phyloP scores from a whole-genome alignment of 306 rosid genomes.

The Geum urbanum region DNA sequence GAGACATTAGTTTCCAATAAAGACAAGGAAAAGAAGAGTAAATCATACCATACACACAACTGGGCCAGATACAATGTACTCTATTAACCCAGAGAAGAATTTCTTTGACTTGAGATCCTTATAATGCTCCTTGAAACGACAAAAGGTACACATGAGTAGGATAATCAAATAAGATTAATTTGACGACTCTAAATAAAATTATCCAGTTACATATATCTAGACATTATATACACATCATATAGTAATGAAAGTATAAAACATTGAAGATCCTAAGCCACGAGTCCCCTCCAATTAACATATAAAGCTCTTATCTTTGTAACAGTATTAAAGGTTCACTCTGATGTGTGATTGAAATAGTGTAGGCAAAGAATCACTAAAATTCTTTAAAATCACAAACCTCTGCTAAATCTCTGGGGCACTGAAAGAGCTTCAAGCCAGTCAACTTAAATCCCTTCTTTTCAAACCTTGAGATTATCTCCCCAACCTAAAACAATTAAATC shows the following conservation, averaged over 20 bases:
- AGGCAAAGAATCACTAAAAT: not conserved
- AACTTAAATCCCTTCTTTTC: slow-evolving; percentile 95
- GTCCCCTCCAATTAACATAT: not conserved
- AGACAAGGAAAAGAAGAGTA: slow-evolving; percentile 5
- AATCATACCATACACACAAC: slow-evolving; percentile 87
- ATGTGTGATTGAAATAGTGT: not conserved
- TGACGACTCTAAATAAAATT: not conserved
- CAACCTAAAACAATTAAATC: slow-evolving; percentile 58
- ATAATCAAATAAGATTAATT: not conserved
- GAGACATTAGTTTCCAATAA: slow-evolving; percentile 1
- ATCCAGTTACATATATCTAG: not conserved
- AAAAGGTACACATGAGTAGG: slow-evolving; percentile 7
- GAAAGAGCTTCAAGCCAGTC: slow-evolving; percentile 87
- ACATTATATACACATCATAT: not conserved
- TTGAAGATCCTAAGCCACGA: not conserved
- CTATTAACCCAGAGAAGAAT: slow-evolving; percentile 78
- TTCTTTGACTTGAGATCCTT: slow-evolving; percentile 79
- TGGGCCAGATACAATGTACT: slow-evolving; percentile 92
- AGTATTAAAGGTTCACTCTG: not conserved
- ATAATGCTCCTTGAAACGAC: slow-evolving; percentile 77
- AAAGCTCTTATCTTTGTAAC: not conserved
- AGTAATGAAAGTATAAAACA: not conserved
- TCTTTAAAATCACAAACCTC: slow-evolving; percentile 54
- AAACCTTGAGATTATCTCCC: slow-evolving; percentile 89
- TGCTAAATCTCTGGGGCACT: slow-evolving; percentile 84